Percentiles rank a stretch among this genome's conserved stretches.
Conservation (phyloP, 1,139 yeast genomes). For the Meyerozyma carpophila region DNA sequence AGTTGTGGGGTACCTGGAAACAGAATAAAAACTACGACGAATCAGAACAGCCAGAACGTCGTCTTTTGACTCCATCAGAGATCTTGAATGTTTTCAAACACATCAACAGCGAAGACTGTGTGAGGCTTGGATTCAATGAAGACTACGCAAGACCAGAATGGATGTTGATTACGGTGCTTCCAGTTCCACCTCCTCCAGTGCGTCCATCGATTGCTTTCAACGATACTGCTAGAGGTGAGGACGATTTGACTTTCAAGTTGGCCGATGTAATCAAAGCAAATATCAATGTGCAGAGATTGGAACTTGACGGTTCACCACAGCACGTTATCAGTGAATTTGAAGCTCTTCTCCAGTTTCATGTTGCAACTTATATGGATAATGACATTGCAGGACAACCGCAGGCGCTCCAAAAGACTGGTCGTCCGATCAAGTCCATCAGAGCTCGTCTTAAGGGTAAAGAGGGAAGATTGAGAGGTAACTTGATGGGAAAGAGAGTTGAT, state of each 20-base stretch:
- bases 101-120: slow-evolving; percentile 79
- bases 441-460: slow-evolving; percentile 99
- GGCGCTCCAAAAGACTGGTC: slow-evolving; percentile 96
- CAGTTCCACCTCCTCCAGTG: slow-evolving; percentile 99
- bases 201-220: slow-evolving; percentile 97
- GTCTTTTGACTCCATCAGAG: slow-evolving; percentile 83
- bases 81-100: slow-evolving; percentile 89
- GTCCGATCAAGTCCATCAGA: slow-evolving; percentile 97
- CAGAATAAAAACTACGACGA: slow-evolving; percentile 75
- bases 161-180: slow-evolving; percentile 93
- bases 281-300: slow-evolving; percentile 90
- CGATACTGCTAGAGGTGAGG: slow-evolving; percentile 99
- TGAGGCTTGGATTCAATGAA: slow-evolving; percentile 80
- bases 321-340: slow-evolving; percentile 97
- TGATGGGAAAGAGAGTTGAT: slow-evolving; percentile 99
- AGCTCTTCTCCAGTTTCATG: slow-evolving; percentile 91
- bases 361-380: slow-evolving; percentile 99
- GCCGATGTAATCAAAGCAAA: slow-evolving; percentile 97
- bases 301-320: slow-evolving; percentile 98
- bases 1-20: slow-evolving; percentile 97
- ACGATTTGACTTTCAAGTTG: slow-evolving; percentile 94
- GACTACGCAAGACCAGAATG: slow-evolving; percentile 99
- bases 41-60: slow-evolving; percentile 87
- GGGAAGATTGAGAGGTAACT: slow-evolving; percentile 96
- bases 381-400: slow-evolving; percentile 99